Evolutionary conservation across 1,139 yeast genomes (phyloP), one percentile per base, ranked within the genome.

Genomic region (Entelexis paramagnoliae): DNA sequence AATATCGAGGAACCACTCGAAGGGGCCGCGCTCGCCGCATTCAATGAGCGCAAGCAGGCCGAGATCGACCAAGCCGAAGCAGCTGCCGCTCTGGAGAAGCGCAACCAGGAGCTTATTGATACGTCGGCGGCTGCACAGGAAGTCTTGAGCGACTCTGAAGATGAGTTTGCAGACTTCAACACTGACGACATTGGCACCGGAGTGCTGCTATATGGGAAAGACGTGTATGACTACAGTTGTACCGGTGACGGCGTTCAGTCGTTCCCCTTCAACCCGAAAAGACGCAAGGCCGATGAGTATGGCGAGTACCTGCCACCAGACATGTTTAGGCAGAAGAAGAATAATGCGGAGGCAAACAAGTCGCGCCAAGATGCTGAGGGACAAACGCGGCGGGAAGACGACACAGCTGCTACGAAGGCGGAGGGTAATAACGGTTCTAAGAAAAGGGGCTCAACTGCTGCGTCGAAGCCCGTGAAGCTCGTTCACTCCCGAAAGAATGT

Each of bases 251-350:
- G 17, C 13, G 36, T 20, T 13, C 30, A 24, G 16, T 82, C 83
- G 84, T 89, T 88, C 62, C 97, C 95, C 10, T 80, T 73, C 60
- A 70, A 76, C 11, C 75, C 77, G 1, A 72, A 73, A 28, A 77
- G 79, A 57, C 72, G 75, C 28, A 78, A 81, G 58, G 71, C 74
- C 46, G 97, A 91, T 64, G 97, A 89, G 61, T 91, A 89, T 64
- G 97, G 97, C 26, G 82, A 79, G 54, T 68, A 81, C 1, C 78
- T 85, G 33, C 77, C 80, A 53, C 71, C 72, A 7, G 50, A 33
- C n/a, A 28, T 54, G 48, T 50, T 52, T 17, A 13, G 32, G 6
- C n/a, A 2, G 7, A 45, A 32, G 20, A n/a, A 24, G 46, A 32
- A 11, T 4, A 29, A 7, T 3, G 34, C n/a, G 13, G 26, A 40